Percentiles rank a stretch among this genome's conserved stretches.
Evolutionary conservation across 331 rosid species (phyloP).

Genomic region (Stylosanthes scabra): DNA sequence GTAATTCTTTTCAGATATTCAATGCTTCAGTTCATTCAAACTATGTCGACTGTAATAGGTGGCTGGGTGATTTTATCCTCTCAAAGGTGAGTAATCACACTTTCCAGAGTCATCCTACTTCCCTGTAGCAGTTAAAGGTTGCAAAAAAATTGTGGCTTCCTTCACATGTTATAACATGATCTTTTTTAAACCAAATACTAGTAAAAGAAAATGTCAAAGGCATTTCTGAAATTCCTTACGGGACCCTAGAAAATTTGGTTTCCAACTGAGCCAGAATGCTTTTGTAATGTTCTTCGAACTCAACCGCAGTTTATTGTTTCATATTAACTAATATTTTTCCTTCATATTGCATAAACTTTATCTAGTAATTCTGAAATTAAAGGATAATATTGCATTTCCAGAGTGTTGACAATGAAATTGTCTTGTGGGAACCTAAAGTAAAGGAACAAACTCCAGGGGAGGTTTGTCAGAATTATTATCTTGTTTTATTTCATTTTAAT

Average conservation of each 20-base stretch:
- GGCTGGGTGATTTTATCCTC: constrained; percentile 96
- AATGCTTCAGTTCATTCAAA: constrained; percentile 86
- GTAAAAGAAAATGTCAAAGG: neutral
- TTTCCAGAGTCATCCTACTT: constrained; percentile 28
- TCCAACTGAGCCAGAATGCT: constrained; percentile 9
- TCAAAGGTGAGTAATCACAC: constrained; percentile 77
- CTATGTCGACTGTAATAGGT: constrained; percentile 96
- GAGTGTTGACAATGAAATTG: constrained; percentile 97
- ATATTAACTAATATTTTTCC: neutral
- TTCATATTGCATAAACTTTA: constrained; percentile 17
- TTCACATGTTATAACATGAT: constrained; percentile 16
- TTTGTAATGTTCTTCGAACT: constrained; percentile 4
- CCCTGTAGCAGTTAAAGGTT: constrained; percentile 4
- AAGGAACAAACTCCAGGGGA: constrained; percentile 98
- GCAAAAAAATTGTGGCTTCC: constrained; percentile 23
- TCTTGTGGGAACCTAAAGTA: constrained; percentile 95
- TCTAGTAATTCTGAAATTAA: constrained; percentile 15
- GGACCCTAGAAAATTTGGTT: neutral
- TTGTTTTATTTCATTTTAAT: constrained; percentile 1
- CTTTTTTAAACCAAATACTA: constrained; percentile 2
- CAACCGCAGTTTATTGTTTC: neutral
- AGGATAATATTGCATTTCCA: constrained; percentile 44
- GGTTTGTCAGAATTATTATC: constrained; percentile 60
- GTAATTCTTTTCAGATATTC: constrained; percentile 66
- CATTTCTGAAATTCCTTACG: neutral